Percentiles rank a stretch among this genome's conserved stretches.
Conservation (phyloP, 148 eudicot genomes). For the Vaccinium vitisidaea region DNA sequence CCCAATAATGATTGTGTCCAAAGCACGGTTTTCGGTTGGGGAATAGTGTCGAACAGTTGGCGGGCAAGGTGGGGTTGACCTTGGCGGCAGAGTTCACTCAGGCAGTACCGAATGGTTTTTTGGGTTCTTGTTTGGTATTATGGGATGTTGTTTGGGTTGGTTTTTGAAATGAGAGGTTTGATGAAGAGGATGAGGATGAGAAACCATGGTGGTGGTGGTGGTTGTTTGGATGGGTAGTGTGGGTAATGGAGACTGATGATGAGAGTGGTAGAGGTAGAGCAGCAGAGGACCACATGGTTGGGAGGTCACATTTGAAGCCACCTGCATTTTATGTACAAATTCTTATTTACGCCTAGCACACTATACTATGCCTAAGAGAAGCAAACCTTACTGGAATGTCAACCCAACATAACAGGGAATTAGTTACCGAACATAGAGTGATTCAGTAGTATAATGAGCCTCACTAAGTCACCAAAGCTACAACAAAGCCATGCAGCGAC, state of each 20-base stretch:
- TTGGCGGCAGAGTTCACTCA: not conserved
- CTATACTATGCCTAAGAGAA: too few species aligned
- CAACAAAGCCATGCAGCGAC: not conserved
- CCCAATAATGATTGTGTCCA: constrained; percentile 91
- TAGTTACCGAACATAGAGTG: not conserved
- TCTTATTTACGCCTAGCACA: too few species aligned
- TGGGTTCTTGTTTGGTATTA: constrained; percentile 4
- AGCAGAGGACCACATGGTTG: too few species aligned
- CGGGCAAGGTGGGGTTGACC: constrained; percentile 56
- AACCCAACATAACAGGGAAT: not conserved
- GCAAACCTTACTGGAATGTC: not conserved
- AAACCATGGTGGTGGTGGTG: too few species aligned
- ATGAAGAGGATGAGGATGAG: constrained; percentile 4
- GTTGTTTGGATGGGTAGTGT: too few species aligned
- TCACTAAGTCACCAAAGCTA: not conserved
- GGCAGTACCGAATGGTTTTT: not conserved
- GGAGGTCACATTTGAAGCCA: too few species aligned
- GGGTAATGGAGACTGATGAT: too few species aligned
- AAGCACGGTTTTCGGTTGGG: constrained; percentile 69
- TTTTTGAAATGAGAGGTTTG: constrained; percentile 1
- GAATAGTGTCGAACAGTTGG: constrained; percentile 78
- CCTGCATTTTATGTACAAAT: too few species aligned
- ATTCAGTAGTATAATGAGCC: not conserved
- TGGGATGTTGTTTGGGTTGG: not conserved
- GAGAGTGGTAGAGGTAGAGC: too few species aligned